phyloP scores from a whole-genome alignment of 73 alveolate species.

The Uronychia binucleata region DNA sequence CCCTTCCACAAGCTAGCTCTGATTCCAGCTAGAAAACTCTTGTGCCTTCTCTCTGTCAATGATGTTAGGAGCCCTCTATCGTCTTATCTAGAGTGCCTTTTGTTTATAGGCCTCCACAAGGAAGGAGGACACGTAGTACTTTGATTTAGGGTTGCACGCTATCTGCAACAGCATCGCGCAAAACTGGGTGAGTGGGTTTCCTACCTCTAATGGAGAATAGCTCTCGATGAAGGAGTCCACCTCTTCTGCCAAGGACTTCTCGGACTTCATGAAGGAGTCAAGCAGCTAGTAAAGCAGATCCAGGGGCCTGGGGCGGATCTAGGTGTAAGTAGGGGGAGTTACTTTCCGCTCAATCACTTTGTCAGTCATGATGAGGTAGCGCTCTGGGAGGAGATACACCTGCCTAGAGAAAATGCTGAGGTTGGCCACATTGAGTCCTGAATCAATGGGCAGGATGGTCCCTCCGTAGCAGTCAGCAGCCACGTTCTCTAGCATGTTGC shows the following conservation, averaged over 20 bases:
- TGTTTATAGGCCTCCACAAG: not conserved
- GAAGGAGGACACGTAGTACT: not conserved
- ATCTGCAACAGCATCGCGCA: not conserved
- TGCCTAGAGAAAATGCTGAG: not conserved
- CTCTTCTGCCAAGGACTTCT: not conserved
- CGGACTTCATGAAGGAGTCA: not conserved
- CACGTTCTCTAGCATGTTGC: too few relatives aligned
- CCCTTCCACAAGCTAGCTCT: too few relatives aligned
- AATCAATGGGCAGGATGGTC: not conserved
- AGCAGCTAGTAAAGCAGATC: not conserved
- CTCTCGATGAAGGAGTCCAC: not conserved
- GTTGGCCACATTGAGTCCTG: not conserved
- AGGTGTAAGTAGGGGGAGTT: not conserved
- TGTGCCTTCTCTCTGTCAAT: not conserved
- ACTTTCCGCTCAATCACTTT: not conserved
- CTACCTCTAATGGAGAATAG: not conserved
- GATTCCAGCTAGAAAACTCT: too few relatives aligned
- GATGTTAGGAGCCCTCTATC: not conserved
- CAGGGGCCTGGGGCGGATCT: not conserved
- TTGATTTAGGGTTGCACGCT: not conserved
- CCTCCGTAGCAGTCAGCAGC: not conserved
- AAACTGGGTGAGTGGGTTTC: not conserved
- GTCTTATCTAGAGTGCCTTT: not conserved
- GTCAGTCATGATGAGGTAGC: not conserved
- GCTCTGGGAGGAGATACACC: not conserved